Base-by-base conservation (phyloP, 257 asterid species). In the Dorcoceras hygrometricum region DNA sequence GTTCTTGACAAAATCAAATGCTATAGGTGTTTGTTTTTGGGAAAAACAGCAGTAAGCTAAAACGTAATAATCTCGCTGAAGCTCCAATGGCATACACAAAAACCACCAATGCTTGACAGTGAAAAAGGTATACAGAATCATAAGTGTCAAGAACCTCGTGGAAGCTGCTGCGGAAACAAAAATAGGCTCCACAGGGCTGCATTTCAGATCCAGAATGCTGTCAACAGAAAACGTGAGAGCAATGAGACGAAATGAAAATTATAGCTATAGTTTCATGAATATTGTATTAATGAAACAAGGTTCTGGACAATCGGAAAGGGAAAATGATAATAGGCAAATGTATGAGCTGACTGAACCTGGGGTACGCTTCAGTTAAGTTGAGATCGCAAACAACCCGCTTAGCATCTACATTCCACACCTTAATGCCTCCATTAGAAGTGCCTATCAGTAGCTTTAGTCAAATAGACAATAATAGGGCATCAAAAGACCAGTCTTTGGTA, bases 151-250 rank as follows among this genome's bases (percentile, higher is more conserved):
- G 46, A 78, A 93, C 97, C 96, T 81, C 82, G 75, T 78, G 46
- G 99, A 88, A 73, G 99, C 96, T 51, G 97, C 95, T 19, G 99
- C 99, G 73, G 97, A 82, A 65, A 90, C 97, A 81, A 94, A 94
- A 73, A 94, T 84, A 68, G 99, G 99, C 72, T 94, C 99, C 70
- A 90, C 97, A 12, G 99, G 97, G 80, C 99, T 94, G 87, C 96
- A 94, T 78, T 94, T 94, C 82, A 94, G 79, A 86, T 90, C 99
- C 88, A 94, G 75, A 63, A 94, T 86, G 75, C 99, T 94, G 89
- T 78, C 51, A 54, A 68, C 23, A 75, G 72, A 65, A 82, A 68
- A 62, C 8, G 59, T 48, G 56, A 62, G 25, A 50, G 50, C 5
- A 32, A 55, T 43, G 34, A 58, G 54, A 25, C 19, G 36, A 58